A percentile compares a stretch with the other conserved stretches of the same genome.
These are phyloP conservation scores for Lindgomyces ingoldianus DNA, from an alignment of 495 filamentous ascomycete genomes.

Conservation along the genomic window DNA sequence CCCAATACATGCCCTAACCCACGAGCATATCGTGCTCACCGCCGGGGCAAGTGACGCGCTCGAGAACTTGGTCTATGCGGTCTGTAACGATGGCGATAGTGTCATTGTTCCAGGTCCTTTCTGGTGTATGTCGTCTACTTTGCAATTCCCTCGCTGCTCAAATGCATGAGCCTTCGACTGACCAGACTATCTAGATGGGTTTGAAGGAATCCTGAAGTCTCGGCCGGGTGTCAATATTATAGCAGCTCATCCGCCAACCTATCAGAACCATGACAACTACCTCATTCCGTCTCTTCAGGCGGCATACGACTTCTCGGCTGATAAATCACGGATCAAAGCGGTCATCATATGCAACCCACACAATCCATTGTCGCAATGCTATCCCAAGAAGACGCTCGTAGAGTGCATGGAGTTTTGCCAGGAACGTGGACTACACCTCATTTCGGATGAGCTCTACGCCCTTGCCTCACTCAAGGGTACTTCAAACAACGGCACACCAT, in stretches of 20 bases:
- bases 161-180: background rate
- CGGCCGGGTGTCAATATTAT: conserved; percentile 30
- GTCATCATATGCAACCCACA: conserved; percentile 62
- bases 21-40: conserved; percentile 28
- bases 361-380: conserved; percentile 62
- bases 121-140: conserved; percentile 19
- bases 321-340: conserved; percentile 46
- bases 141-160: background rate
- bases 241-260: conserved; percentile 24
- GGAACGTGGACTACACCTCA: conserved; percentile 57
- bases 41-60: conserved; percentile 26
- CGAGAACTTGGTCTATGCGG: conserved; percentile 25
- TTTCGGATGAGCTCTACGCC: conserved; percentile 67
- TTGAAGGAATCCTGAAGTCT: conserved; percentile 15
- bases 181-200: conserved; percentile 19
- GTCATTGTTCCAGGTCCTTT: conserved; percentile 33
- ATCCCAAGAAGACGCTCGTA: conserved; percentile 51
- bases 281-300: conserved; percentile 28
- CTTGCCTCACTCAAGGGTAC: conserved; percentile 4
- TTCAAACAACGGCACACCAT: background rate
- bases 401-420: conserved; percentile 56
- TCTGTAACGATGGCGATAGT: conserved; percentile 34
- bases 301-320: conserved; percentile 23
- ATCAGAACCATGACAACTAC: conserved; percentile 32
- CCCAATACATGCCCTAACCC: conserved; percentile 17